Conservation (phyloP, 768 basidiomycete species). For the Termitomyces sp. region DNA sequence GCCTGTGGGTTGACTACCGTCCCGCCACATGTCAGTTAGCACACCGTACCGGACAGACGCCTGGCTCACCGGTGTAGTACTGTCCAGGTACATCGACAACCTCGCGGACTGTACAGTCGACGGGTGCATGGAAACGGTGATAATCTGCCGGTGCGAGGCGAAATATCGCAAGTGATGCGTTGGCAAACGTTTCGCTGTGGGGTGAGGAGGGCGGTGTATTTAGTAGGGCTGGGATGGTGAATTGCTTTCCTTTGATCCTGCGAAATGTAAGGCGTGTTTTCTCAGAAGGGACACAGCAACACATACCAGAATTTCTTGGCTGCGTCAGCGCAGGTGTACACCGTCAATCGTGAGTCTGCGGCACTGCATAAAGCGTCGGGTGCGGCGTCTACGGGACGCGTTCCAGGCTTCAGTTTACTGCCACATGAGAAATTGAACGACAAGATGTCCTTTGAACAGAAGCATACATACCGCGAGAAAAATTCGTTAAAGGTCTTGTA, state of each 20-base stretch:
- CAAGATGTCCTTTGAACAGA: neutral
- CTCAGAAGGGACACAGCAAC: neutral
- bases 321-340: conserved; percentile 53
- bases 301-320: conserved; percentile 70
- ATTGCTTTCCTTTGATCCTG: conserved; percentile 69
- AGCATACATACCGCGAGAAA: conserved; percentile 48
- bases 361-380: conserved; percentile 54
- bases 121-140: conserved; percentile 75
- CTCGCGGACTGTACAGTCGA: conserved; percentile 51
- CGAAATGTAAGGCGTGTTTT: neutral
- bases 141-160: conserved; percentile 81
- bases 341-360: conserved; percentile 74
- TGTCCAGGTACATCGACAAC: conserved; percentile 47
- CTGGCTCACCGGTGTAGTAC: conserved; percentile 53
- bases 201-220: conserved; percentile 40
- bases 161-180: conserved; percentile 60
- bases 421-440: neutral
- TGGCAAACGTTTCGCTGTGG: conserved; percentile 35
- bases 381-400: conserved; percentile 58
- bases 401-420: conserved; percentile 54
- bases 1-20: conserved; percentile 71
- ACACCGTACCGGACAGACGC: conserved; percentile 6
- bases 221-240: conserved; percentile 63
- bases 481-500: conserved; percentile 79
- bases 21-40: neutral